Conservation (phyloP, 2,329 filamentous ascomycete genomes). For the Aspergillus bombycis region DNA sequence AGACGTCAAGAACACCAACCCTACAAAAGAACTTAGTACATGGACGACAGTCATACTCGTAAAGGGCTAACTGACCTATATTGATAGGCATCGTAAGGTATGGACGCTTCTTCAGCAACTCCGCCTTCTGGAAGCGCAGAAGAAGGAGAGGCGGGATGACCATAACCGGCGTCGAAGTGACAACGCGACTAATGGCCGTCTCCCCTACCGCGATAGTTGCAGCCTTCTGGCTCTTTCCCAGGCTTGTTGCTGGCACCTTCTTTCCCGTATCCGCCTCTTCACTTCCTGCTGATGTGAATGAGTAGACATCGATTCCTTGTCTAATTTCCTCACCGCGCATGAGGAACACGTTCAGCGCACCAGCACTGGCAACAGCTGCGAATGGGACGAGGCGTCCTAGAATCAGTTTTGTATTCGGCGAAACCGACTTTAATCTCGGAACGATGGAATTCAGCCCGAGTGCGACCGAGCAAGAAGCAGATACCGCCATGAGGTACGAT, state of each 20-base stretch:
- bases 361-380: slow-evolving; percentile 1
- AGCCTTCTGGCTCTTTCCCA: slow-evolving; percentile 1
- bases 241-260: background rate
- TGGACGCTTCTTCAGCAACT: background rate
- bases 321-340: background rate
- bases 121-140: background rate
- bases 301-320: background rate
- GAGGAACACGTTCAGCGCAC: slow-evolving; percentile 1
- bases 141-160: background rate
- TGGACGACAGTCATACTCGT: background rate
- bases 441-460: background rate
- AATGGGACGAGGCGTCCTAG: background rate
- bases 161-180: slow-evolving; percentile 1
- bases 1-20: background rate
- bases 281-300: background rate
- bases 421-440: background rate
- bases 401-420: background rate
- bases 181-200: slow-evolving; percentile 3
- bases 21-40: background rate
- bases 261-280: background rate
- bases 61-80: background rate
- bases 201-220: background rate
- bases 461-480: slow-evolving; percentile 1
- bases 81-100: slow-evolving; percentile 1
- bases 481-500: background rate